Evolutionary conservation across 2,329 filamentous ascomycete genomes (phyloP).

Genomic region (Sclerotinia trifoliorum): DNA sequence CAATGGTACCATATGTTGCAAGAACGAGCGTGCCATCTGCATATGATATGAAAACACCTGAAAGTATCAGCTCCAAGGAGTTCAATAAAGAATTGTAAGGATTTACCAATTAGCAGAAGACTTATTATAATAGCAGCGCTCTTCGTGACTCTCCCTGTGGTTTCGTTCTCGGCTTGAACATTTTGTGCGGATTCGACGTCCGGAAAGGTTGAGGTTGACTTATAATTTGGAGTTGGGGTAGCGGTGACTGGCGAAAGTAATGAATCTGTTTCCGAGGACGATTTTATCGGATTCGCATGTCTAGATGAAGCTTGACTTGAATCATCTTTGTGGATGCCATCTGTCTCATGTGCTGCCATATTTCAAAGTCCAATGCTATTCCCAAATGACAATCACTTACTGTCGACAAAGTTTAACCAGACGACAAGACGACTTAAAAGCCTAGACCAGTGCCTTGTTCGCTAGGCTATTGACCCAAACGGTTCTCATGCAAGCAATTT

Average conservation of each 20-base stretch:
- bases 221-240: constrained; percentile 23
- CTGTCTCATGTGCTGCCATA: constrained; percentile 16
- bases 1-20: constrained; percentile 62
- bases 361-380: background rate
- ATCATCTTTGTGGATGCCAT: background rate
- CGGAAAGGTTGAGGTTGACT: constrained; percentile 9
- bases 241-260: constrained; percentile 18
- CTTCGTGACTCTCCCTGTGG: background rate
- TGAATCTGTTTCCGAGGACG: constrained; percentile 19
- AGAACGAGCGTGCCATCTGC: constrained; percentile 64
- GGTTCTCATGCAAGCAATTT: background rate
- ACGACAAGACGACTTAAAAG: background rate
- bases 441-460: background rate
- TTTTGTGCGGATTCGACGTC: constrained; percentile 17
- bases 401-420: background rate
- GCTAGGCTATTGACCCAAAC: background rate
- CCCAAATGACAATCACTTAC: background rate
- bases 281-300: constrained; percentile 1
- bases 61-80: constrained; percentile 1
- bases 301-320: constrained; percentile 16
- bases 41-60: constrained; percentile 64
- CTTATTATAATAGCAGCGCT: constrained; percentile 26
- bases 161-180: background rate
- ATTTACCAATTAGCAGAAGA: constrained; percentile 31
- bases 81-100: background rate